Conservation (phyloP, 768 basidiomycete genomes). For the Tylopilus balloui region DNA sequence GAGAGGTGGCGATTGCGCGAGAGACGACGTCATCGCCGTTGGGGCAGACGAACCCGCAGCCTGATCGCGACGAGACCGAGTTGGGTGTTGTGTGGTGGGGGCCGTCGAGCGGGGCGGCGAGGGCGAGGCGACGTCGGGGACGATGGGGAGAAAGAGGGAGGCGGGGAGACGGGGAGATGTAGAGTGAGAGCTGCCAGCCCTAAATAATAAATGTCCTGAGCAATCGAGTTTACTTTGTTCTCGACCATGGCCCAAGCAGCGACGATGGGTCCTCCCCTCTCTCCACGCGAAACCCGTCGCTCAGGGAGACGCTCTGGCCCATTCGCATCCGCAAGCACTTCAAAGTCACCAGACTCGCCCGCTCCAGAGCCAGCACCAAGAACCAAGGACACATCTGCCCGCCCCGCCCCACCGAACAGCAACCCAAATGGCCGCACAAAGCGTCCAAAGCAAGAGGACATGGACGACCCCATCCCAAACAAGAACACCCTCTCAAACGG, state of each 20-base stretch:
- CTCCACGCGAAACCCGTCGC: conserved; percentile 72
- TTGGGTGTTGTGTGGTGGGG: neutral
- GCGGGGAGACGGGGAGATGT: conserved; percentile 3
- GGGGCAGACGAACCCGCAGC: neutral
- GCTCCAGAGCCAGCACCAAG: conserved; percentile 42
- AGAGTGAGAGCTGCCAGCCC: conserved; percentile 31
- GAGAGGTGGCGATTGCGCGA: conserved; percentile 1
- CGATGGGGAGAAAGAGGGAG: neutral
- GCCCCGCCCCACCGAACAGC: conserved; percentile 38
- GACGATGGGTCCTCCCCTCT: conserved; percentile 73
- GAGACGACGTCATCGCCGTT: neutral
- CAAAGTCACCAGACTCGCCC: conserved; percentile 72
- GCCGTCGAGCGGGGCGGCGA: neutral
- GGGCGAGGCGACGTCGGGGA: neutral
- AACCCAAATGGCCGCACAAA: conserved; percentile 45
- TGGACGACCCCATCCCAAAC: conserved; percentile 51
- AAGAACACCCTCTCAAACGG: conserved; percentile 41
- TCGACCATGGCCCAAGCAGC: conserved; percentile 57
- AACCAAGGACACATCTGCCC: conserved; percentile 39
- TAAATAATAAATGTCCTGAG: conserved; percentile 32
- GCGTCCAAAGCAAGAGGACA: conserved; percentile 70
- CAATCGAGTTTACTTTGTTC: conserved; percentile 7
- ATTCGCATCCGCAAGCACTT: conserved; percentile 60
- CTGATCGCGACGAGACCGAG: conserved; percentile 19
- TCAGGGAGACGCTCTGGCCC: conserved; percentile 71